Percentiles rank a stretch among this genome's conserved stretches.
Conservation (phyloP, 495 filamentous ascomycete genomes). For the Gamarada debralockiae region DNA sequence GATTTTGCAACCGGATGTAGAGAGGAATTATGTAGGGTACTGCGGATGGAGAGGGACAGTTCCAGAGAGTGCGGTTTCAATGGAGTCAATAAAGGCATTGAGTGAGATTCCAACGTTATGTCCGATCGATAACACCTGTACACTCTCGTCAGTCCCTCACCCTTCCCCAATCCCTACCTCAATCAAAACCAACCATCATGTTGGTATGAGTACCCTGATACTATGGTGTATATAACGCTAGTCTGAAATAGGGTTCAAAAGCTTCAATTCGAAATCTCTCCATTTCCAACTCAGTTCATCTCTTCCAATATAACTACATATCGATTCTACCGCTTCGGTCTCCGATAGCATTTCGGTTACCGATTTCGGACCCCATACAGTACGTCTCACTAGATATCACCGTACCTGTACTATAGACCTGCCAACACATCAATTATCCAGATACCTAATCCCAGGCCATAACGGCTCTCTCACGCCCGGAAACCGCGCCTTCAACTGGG, state of each 20-base stretch:
- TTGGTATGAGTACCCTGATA: no score
- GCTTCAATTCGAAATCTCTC: no score
- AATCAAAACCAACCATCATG: not conserved
- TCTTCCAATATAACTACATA: no score
- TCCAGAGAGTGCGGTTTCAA: constrained; percentile 34
- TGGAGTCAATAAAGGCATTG: constrained; percentile 28
- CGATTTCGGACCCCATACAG: no score
- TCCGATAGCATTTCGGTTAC: no score
- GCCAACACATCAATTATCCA: constrained; percentile 3
- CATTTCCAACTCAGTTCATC: no score
- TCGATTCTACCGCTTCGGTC: no score
- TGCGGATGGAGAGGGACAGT: constrained; percentile 50
- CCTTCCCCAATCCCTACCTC: no score
- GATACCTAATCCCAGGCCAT: constrained; percentile 51
- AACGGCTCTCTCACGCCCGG: constrained; percentile 43
- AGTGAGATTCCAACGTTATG: constrained; percentile 17
- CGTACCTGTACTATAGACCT: no score
- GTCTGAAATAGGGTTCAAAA: no score
- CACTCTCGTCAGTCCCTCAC: constrained; percentile 1
- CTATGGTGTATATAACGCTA: no score
- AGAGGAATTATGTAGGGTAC: constrained; percentile 52
- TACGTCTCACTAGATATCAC: no score
- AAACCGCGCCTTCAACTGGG: constrained; percentile 49
- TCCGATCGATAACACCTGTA: constrained; percentile 35
- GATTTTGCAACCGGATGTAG: constrained; percentile 38